Conservation (phyloP, 306 rosid species). For the Dalbergia oliveri region DNA sequence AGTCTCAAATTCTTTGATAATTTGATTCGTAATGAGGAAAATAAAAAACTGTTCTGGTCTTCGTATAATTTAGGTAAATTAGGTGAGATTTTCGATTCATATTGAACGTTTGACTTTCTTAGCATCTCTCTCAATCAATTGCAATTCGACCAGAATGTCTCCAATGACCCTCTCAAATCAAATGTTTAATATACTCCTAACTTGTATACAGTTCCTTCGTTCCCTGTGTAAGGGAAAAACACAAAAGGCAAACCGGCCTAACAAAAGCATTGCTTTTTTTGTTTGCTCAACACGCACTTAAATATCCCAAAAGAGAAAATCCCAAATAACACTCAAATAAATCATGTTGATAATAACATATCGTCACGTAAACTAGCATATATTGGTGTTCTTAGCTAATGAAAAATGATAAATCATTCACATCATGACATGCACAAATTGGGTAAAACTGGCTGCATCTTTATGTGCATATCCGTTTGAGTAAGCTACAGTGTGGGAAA, state of each 20-base stretch:
- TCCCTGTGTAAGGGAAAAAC: background rate
- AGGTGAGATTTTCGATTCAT: background rate
- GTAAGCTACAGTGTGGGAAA: too few species aligned
- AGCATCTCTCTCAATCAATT: background rate
- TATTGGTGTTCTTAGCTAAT: too few species aligned
- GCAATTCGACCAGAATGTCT: slow-evolving; percentile 33
- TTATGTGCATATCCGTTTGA: too few species aligned
- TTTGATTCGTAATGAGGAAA: background rate
- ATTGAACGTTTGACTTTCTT: background rate
- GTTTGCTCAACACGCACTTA: background rate
- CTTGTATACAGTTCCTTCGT: background rate
- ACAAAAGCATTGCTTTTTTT: background rate
- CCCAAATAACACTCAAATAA: background rate
- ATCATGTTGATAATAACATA: background rate
- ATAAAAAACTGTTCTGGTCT: background rate
- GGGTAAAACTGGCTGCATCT: too few species aligned
- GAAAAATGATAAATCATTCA: too few species aligned
- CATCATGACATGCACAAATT: too few species aligned
- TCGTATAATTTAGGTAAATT: slow-evolving; percentile 23
- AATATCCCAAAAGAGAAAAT: background rate
- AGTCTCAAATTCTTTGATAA: background rate
- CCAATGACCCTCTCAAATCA: background rate
- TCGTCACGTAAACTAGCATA: too few species aligned
- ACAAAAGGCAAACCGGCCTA: background rate
- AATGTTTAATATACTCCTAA: too few species aligned